Evolutionary conservation across 306 rosid species (phyloP).

Genomic region (Cucumis sativus): DNA sequence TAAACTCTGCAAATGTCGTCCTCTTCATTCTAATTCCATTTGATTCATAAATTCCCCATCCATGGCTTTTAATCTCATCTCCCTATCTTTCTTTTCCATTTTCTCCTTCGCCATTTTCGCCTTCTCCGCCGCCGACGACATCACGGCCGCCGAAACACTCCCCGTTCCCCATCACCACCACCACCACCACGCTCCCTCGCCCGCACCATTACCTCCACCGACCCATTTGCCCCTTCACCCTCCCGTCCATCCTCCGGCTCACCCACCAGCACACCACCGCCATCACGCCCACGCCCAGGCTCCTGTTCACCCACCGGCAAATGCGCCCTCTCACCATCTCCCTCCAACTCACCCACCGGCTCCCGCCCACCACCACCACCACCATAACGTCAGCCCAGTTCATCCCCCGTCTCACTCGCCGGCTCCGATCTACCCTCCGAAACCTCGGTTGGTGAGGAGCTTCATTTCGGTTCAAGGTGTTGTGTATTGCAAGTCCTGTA

Average conservation of each 20-base stretch:
- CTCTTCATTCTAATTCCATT: not conserved
- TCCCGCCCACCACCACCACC: not conserved
- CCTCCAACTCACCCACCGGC: slow-evolving; percentile 2
- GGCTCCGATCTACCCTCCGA: slow-evolving; percentile 8
- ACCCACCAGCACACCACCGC: not conserved
- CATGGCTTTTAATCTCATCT: not conserved
- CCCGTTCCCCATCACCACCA: not conserved
- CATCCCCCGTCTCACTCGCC: slow-evolving; percentile 15
- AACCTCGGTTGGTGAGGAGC: slow-evolving; percentile 29
- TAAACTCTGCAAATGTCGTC: not conserved
- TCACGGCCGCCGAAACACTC: not conserved
- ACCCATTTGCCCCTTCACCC: not conserved
- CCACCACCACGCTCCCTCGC: slow-evolving; percentile 14
- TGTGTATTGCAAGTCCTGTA: slow-evolving; percentile 69
- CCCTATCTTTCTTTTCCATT: not conserved
- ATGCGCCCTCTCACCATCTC: not conserved
- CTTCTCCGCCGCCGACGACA: not conserved
- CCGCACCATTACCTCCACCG: slow-evolving; percentile 9
- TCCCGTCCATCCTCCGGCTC: slow-evolving; percentile 16
- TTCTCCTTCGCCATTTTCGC: not conserved
- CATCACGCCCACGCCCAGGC: not conserved
- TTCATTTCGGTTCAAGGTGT: slow-evolving; percentile 79
- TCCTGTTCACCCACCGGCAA: slow-evolving; percentile 1
- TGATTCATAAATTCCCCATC: not conserved
- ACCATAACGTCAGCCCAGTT: not conserved